These are phyloP conservation scores for Aquilaria yunnanensis DNA, from an alignment of 345 rosid species.

Conservation along the genomic window DNA sequence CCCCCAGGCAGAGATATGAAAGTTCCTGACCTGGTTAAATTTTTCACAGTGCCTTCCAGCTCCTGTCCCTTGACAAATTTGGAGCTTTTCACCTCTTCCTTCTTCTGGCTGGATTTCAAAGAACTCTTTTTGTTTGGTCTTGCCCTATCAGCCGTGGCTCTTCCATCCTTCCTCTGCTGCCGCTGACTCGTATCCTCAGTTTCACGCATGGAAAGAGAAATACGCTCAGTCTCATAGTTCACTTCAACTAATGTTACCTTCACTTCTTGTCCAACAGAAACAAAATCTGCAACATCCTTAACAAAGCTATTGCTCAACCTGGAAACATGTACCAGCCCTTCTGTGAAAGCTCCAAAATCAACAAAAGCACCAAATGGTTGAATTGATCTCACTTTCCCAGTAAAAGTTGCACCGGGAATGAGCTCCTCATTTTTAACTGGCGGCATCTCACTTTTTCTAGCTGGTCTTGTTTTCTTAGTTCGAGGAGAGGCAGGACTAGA, in stretches of 20 bases:
- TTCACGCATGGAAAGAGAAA: conserved; percentile 80
- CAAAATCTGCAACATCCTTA: conserved; percentile 72
- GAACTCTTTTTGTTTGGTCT: conserved; percentile 45
- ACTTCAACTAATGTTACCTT: conserved; percentile 78
- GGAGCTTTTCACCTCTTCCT: conserved; percentile 37
- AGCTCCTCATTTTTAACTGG: conserved; percentile 76
- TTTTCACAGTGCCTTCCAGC: conserved; percentile 75
- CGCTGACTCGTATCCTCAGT: conserved; percentile 46
- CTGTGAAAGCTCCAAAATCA: conserved; percentile 86
- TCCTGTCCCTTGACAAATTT: conserved; percentile 77
- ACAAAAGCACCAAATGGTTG: conserved; percentile 95
- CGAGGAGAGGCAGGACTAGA: conserved; percentile 29
- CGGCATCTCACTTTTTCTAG: conserved; percentile 80
- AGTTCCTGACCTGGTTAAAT: conserved; percentile 65
- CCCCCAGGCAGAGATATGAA: conserved; percentile 84
- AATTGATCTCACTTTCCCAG: conserved; percentile 82
- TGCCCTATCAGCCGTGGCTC: conserved; percentile 40
- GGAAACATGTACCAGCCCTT: conserved; percentile 89
- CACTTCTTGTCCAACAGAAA: conserved; percentile 86
- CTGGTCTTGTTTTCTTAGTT: conserved; percentile 37
- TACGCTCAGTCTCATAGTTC: conserved; percentile 61
- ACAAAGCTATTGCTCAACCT: conserved; percentile 70
- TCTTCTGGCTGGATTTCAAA: conserved; percentile 45
- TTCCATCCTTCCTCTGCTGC: conserved; percentile 33
- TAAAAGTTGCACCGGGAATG: conserved; percentile 67